A percentile compares a stretch with the other conserved stretches of the same genome.
Evolutionary conservation across 2,329 filamentous ascomycete genomes (phyloP).

Genomic region (Xylariaceae sp.): DNA sequence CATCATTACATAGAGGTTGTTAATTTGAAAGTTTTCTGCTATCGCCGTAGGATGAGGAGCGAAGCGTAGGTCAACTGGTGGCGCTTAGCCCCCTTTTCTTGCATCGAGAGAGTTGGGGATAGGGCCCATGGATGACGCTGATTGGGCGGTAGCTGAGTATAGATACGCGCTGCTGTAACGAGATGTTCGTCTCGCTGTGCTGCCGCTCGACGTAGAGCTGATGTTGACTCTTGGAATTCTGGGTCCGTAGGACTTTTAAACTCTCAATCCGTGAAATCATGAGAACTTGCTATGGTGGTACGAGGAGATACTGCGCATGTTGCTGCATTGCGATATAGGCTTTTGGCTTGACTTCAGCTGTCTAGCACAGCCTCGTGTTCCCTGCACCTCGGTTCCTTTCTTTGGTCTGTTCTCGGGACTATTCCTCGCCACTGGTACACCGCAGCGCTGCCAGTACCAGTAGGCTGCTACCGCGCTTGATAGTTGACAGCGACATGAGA

Average conservation of each 20-base stretch:
- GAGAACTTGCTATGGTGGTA: not conserved
- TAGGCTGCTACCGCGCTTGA: no score
- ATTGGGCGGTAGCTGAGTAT: constrained; percentile 32
- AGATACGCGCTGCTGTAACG: constrained; percentile 26
- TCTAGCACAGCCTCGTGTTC: no score
- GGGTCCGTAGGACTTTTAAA: constrained; percentile 17
- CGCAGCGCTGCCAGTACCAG: no score
- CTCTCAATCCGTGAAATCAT: constrained; percentile 5
- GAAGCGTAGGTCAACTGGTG: constrained; percentile 29
- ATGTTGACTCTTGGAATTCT: constrained; percentile 4
- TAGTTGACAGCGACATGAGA: no score
- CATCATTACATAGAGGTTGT: no score
- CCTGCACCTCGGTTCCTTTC: no score
- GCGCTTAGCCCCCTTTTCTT: constrained; percentile 36
- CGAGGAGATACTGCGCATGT: no score
- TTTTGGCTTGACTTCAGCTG: no score
- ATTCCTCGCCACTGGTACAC: no score
- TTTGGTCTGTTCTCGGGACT: no score
- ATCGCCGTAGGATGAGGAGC: constrained; percentile 17
- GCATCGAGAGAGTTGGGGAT: constrained; percentile 29
- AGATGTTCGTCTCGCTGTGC: constrained; percentile 20
- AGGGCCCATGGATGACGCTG: constrained; percentile 20
- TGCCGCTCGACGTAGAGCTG: constrained; percentile 12
- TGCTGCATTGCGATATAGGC: no score
- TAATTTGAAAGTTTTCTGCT: not conserved